Base-by-base conservation (phyloP, 345 rosid species). In the Murraya koenigii region DNA sequence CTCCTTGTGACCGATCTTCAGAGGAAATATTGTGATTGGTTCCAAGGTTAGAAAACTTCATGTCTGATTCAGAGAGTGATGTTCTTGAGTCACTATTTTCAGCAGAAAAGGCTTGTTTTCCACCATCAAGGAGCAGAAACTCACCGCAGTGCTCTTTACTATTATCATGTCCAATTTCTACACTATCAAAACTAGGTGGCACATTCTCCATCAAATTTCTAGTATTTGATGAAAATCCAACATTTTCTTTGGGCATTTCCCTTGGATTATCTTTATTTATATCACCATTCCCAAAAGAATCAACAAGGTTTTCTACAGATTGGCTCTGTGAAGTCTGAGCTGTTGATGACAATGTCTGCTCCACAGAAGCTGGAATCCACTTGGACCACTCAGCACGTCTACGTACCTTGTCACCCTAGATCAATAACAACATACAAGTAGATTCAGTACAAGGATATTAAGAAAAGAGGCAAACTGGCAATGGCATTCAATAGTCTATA, bases 371-470 rank as follows among this genome's bases (percentile, higher is more conserved):
- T 44, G 84, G 86, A 81, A 86, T 82, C 98, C 98, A 97, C 84
- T 89, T 89, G 73, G 86, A 84, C 98, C 98, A 94, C 49, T 85
- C 91, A 77, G 88, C 87, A 30, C 88, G 89, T 83, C 85, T 92
- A 47, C 98, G 89, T 79, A 97, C 77, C 83, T 88, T 89, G 81
- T 91, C 90, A 78, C 85, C 97, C 99, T 96, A 68, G 67, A 78
- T 72, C 79, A 71, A 76, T 64, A 72, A 77, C 49, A 78, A 66
- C 79, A 74, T 60, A 52, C 66, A 26, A 66, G 72, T 76, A 67
- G 35, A 44, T 13, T 2, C 47, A 41, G 47, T 10, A 41, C 9
- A 54, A 80, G 58, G 64, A 23, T 20, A 62, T 17, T 22, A 23
- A 38, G 36, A 62, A 38, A 19, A 70, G 39, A 63, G 59, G 41